Conservation (phyloP, 2,329 filamentous ascomycete species). For the Capronia coronata region DNA sequence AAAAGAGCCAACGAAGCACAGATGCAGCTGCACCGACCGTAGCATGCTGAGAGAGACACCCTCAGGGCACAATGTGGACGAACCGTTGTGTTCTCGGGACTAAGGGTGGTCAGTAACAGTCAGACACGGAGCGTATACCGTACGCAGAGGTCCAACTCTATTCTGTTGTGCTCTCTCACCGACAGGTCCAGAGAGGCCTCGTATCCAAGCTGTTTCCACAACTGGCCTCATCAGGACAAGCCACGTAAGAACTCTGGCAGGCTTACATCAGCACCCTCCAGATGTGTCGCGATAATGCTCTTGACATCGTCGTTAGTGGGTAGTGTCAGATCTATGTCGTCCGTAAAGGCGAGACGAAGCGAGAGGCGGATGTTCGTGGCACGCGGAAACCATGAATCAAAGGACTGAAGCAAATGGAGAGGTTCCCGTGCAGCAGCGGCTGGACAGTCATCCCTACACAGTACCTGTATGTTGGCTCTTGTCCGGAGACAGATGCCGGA, state of each 20-base stretch:
- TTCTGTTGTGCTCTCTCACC: neutral
- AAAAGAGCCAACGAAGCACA: conserved; percentile 1
- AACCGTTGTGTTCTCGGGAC: conserved; percentile 7
- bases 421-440: neutral
- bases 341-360: conserved; percentile 10
- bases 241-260: neutral
- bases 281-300: conserved; percentile 7
- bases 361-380: conserved; percentile 9
- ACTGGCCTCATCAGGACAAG: conserved; percentile 9
- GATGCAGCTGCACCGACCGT: neutral
- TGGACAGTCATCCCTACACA: conserved; percentile 3
- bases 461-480: conserved; percentile 1
- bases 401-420: neutral
- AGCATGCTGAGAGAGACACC: neutral
- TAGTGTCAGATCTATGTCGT: conserved; percentile 7
- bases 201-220: conserved; percentile 22
- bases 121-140: neutral
- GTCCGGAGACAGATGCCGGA: conserved; percentile 10
- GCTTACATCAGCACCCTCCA: conserved; percentile 19
- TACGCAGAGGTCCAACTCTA: conserved; percentile 17
- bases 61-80: conserved; percentile 4
- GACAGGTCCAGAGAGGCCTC: conserved; percentile 4
- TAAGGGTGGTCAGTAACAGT: conserved; percentile 5
- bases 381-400: conserved; percentile 14
- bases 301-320: neutral